These are phyloP conservation scores for Dipteronia sinensis DNA, from an alignment of 345 rosid genomes.

Conservation along the genomic window DNA sequence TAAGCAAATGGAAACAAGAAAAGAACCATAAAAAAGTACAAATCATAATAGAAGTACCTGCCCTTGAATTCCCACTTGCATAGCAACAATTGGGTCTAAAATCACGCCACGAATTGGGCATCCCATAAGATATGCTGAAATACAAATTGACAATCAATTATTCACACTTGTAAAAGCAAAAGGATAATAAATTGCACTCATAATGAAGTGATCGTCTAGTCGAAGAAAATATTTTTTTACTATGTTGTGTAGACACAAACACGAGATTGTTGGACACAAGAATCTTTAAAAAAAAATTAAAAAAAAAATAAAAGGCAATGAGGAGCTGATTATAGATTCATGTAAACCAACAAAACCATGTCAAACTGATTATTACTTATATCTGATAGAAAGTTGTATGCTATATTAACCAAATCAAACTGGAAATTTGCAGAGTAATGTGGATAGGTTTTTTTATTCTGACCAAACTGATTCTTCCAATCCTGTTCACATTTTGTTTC, in stretches of 20 bases:
- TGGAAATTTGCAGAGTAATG: not conserved
- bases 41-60: slow-evolving; percentile 54
- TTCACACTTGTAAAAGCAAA: not conserved
- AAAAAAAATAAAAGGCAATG: not conserved
- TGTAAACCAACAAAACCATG: not conserved
- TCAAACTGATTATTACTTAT: not conserved
- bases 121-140: slow-evolving; percentile 91
- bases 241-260: not conserved
- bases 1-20: not conserved
- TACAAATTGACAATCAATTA: slow-evolving; percentile 16
- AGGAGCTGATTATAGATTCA: not conserved
- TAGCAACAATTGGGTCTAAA: slow-evolving; percentile 82
- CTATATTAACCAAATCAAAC: not conserved
- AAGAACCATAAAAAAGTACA: not conserved
- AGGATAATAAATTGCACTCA: not conserved
- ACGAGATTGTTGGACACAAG: not conserved
- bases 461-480: not conserved
- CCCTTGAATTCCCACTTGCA: slow-evolving; percentile 95
- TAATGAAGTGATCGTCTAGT: not conserved
- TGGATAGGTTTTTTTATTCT: not conserved
- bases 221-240: too few species aligned
- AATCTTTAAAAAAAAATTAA: not conserved
- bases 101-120: slow-evolving; percentile 97
- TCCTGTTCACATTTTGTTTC: not conserved
- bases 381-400: not conserved